Percentiles rank a stretch among this genome's conserved stretches.
Evolutionary conservation across 495 filamentous ascomycete genomes (phyloP).

Genomic region (Lasiosphaeria ovina): DNA sequence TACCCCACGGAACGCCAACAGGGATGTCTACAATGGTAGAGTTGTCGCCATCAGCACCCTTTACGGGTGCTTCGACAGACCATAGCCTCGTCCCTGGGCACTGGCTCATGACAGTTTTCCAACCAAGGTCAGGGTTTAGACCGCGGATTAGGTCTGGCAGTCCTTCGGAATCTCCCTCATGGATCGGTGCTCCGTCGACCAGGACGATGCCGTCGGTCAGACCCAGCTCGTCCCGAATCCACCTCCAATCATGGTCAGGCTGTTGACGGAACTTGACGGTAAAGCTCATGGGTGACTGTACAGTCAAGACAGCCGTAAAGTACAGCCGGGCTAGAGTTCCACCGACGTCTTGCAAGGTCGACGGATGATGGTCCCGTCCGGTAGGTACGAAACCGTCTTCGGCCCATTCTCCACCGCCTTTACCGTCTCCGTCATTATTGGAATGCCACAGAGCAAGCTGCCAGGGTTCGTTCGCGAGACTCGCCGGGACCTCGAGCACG

Average conservation of each 20-base stretch:
- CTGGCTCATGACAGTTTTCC: constrained; percentile 60
- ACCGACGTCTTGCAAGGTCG: constrained; percentile 34
- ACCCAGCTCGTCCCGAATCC: constrained; percentile 65
- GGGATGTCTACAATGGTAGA: constrained; percentile 56
- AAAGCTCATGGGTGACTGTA: constrained; percentile 55
- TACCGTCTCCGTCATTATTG: constrained; percentile 31
- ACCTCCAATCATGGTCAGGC: constrained; percentile 62
- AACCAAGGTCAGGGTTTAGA: constrained; percentile 56
- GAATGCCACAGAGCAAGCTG: constrained; percentile 78
- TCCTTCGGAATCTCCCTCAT: constrained; percentile 33
- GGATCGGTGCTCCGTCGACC: constrained; percentile 33
- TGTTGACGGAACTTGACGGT: constrained; percentile 70
- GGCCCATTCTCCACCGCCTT: constrained; percentile 42
- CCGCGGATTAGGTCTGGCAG: constrained; percentile 60
- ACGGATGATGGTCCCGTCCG: constrained; percentile 39
- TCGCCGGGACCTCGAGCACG: constrained; percentile 63
- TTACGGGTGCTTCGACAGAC: constrained; percentile 58
- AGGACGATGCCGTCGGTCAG: constrained; percentile 63
- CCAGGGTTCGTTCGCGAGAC: constrained; percentile 59
- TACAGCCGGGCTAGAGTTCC: constrained; percentile 40
- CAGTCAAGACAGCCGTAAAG: constrained; percentile 43
- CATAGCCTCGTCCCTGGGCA: constrained; percentile 70
- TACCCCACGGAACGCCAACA: constrained; percentile 62
- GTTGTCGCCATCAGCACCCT: constrained; percentile 49
- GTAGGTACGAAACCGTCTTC: constrained; percentile 40